Conservation (phyloP, 129 eudicot genomes). For the Centella asiatica region DNA sequence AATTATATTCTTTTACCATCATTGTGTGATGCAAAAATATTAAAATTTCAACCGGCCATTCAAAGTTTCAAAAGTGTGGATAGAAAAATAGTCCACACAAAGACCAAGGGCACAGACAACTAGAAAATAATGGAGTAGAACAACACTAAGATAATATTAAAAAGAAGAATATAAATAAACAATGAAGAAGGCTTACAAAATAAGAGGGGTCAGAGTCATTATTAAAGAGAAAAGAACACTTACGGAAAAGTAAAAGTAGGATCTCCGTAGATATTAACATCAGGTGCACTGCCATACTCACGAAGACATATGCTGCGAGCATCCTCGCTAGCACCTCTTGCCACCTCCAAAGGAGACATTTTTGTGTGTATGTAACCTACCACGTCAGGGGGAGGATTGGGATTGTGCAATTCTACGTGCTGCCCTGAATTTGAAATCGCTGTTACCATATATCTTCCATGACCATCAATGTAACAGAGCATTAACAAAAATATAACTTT, state of each 20-base stretch:
- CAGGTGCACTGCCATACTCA: constrained; percentile 91
- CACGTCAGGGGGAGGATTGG: constrained; percentile 69
- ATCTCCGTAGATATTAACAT: constrained; percentile 78
- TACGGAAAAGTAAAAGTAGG: constrained; percentile 90
- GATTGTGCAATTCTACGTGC: constrained; percentile 91
- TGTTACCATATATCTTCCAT: too few species aligned
- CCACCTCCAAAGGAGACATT: constrained; percentile 91
- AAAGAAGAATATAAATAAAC: neutral
- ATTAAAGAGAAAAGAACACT: constrained; percentile 16
- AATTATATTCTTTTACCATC: neutral
- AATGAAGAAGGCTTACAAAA: neutral
- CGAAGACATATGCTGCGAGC: constrained; percentile 81
- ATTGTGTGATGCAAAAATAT: neutral
- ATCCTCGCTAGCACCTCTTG: constrained; percentile 84
- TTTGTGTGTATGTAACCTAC: constrained; percentile 86
- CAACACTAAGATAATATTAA: neutral
- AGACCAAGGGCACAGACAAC: neutral
- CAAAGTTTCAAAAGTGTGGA: neutral
- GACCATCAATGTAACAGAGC: too few species aligned
- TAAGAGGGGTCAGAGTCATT: neutral
- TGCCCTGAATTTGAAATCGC: constrained; percentile 61
- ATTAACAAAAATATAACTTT: constrained; percentile 15
- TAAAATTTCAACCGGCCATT: neutral
- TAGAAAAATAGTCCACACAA: neutral
- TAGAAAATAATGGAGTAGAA: neutral